Evolutionary conservation across 2,329 filamentous ascomycete species (phyloP).

Genomic region (Neofusicoccum laricinum): DNA sequence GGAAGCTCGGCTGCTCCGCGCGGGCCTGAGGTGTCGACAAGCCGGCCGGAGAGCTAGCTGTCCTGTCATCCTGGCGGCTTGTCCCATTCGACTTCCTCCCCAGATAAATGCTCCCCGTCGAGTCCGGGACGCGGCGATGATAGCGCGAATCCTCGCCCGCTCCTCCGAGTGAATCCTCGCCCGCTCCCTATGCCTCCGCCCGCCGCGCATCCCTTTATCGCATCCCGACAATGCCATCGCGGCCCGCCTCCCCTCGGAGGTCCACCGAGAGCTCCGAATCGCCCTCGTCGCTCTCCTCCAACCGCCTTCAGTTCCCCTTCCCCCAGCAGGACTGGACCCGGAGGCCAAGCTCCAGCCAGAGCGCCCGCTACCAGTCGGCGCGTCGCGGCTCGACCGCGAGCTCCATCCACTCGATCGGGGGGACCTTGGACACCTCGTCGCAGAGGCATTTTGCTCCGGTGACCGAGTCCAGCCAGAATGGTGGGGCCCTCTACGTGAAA

Average conservation of each 20-base stretch:
- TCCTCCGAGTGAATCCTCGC: neutral
- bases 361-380: conserved; percentile 45
- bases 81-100: conserved; percentile 1
- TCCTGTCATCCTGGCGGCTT: conserved; percentile 2
- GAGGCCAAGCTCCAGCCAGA: conserved; percentile 44
- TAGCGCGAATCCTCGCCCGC: conserved; percentile 1
- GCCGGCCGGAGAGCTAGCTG: conserved; percentile 9
- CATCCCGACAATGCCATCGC: conserved; percentile 36
- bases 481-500: conserved; percentile 38
- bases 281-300: conserved; percentile 39
- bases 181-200: conserved; percentile 21
- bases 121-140: conserved; percentile 8
- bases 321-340: conserved; percentile 53
- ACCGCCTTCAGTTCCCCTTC: conserved; percentile 52
- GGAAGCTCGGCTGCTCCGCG: conserved; percentile 1
- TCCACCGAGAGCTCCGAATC: conserved; percentile 51
- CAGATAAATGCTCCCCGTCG: neutral
- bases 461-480: conserved; percentile 80
- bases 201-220: conserved; percentile 13
- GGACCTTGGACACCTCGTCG: conserved; percentile 71
- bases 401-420: conserved; percentile 83
- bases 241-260: conserved; percentile 42
- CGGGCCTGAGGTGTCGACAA: neutral
- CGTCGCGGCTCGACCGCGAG: conserved; percentile 81
- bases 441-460: conserved; percentile 57